Evolutionary conservation across 2,329 filamentous ascomycete species (phyloP), one percentile per base, ranked within the genome.

Genomic region (Alternaria novae-zelandiae): DNA sequence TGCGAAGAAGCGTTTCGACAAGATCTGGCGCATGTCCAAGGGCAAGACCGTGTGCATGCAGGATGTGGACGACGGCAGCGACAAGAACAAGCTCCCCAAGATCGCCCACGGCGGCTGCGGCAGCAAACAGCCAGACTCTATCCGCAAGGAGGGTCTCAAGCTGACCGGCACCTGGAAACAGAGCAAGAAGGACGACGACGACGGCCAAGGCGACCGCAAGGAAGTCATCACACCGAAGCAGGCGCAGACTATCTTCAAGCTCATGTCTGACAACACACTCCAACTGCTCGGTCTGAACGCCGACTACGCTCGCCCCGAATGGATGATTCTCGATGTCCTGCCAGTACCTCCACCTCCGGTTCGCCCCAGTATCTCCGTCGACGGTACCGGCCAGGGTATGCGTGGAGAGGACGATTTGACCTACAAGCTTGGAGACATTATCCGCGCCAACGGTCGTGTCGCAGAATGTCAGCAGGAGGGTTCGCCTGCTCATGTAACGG

Each of bases 351-450:
- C 96, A 3, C 96, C 96, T 51, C 94, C 96, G 4, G 96, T 99
- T 41, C 91, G 96, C 58, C 96, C 96, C 6, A 97, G 94, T 86
- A 97, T 99, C 73, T 96, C 95, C 21, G 95, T 98, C 84, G 96
- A 98, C 76, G 94, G 96, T 56, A 97, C 93, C 46, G 92, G 93
- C 57, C 92, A 93, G 70, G 96, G 96, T 67, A 90, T 95, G 85
- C 91, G 96, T 67, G 96, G 96, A 78, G 96, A 99, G 82, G 96
- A 99, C 80, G 96, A 99, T 86, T 87, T 99, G 87, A 99, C 96
- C 0, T 99, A 97, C 87, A 99, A 99, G 83, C 86, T 99, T 30
- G 94, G 94, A 75, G 96, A 99, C 82, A 97, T 99, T 74, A 96
- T 99, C 73, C 94, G 96, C 70, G 95, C 96, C 73, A 99, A 99